Conservation (phyloP, 768 basidiomycete species). For the Coprinopsis sp. region DNA sequence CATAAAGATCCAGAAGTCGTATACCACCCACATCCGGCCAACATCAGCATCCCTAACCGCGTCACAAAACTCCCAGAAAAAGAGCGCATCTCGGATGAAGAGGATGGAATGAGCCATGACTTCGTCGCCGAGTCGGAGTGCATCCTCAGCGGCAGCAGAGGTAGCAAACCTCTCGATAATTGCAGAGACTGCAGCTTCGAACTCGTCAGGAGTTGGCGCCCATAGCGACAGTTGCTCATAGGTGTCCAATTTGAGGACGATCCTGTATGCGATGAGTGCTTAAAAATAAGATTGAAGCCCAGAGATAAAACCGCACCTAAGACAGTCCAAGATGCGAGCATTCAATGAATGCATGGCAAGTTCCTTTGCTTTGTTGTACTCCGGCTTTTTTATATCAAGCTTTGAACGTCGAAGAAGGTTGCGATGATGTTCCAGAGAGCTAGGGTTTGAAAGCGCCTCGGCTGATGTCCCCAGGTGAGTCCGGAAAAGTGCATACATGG, state of each 20-base stretch:
- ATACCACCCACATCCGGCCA: constrained; percentile 13
- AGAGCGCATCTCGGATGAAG: constrained; percentile 26
- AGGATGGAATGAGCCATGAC: constrained; percentile 18
- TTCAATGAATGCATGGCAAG: constrained; percentile 3
- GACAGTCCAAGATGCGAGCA: constrained; percentile 2
- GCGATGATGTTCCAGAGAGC: constrained; percentile 11
- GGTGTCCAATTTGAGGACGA: background rate
- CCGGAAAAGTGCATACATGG: constrained; percentile 9
- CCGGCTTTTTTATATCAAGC: constrained; percentile 12
- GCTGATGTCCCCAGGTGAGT: constrained; percentile 8
- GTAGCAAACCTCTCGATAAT: constrained; percentile 4
- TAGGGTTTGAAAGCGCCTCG: constrained; percentile 11
- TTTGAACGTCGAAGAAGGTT: constrained; percentile 6
- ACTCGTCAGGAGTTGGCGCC: background rate
- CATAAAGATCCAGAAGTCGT: constrained; percentile 15
- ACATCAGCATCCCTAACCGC: constrained; percentile 15
- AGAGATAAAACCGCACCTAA: background rate
- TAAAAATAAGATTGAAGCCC: background rate
- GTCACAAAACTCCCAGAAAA: constrained; percentile 16
- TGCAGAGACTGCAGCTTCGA: background rate
- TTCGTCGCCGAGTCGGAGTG: constrained; percentile 9
- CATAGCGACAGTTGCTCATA: constrained; percentile 1
- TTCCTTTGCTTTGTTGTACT: constrained; percentile 10
- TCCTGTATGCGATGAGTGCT: background rate
- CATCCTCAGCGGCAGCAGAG: constrained; percentile 10